These are phyloP conservation scores for Colletotrichum shisoi DNA, from an alignment of 2,329 filamentous ascomycete genomes.

Conservation along the genomic window DNA sequence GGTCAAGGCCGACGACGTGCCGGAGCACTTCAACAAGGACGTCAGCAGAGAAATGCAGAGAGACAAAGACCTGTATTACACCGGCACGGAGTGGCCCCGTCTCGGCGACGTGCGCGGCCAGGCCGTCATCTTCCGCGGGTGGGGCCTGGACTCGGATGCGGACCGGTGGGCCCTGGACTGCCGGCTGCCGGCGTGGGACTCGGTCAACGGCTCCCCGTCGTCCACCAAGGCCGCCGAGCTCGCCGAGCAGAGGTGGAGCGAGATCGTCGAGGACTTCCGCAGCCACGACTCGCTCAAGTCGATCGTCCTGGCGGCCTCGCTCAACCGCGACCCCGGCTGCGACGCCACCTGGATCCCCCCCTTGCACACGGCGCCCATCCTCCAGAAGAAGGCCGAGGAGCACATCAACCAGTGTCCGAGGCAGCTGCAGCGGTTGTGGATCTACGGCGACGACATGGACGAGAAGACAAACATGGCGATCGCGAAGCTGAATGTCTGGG, in stretches of 20 bases:
- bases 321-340: conserved; percentile 3
- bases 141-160: not conserved
- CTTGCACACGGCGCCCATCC: not conserved
- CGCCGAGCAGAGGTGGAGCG: not conserved
- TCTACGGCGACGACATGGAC: conserved; percentile 22
- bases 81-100: conserved; percentile 12
- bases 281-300: not conserved
- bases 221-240: conserved; percentile 2
- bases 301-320: conserved; percentile 7
- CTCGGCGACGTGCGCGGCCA: conserved; percentile 6
- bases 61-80: conserved; percentile 8
- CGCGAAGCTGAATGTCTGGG: conserved; percentile 17
- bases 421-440: conserved; percentile 1
- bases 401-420: not conserved
- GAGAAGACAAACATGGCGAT: conserved; percentile 21
- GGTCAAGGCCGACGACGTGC: not conserved
- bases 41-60: conserved; percentile 1
- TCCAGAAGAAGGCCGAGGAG: not conserved
- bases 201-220: not conserved
- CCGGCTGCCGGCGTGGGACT: not conserved
- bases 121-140: conserved; percentile 15
- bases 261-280: not conserved
- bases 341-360: conserved; percentile 3
- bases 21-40: not conserved
- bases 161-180: not conserved